Evolutionary conservation across 2,329 filamentous ascomycete species (phyloP), one percentile per base, ranked within the genome.

Genomic region (Phyllosticta citribraziliensis): DNA sequence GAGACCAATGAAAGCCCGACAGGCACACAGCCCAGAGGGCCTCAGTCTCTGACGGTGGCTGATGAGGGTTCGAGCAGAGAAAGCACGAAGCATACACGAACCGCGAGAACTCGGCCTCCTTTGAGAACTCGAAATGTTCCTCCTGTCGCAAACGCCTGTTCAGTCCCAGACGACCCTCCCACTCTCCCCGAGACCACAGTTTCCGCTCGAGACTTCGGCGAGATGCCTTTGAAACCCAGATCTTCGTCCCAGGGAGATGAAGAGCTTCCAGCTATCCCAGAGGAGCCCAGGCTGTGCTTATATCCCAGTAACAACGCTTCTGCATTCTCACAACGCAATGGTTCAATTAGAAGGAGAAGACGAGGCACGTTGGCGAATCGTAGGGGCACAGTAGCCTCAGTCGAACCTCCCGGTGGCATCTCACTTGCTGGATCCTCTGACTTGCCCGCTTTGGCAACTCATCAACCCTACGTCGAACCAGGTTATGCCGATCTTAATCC

Each of bases 401-500:
- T 55, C 22, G 25, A n/a, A 27, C 52, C 58, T 12, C 58, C 58
- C 1, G 55, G 52, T 9, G 60, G 60, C 14, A 57, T 62, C 22
- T 57, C 55, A 20, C 55, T 62, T 8, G 60, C 60, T 22, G 60
- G 60, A 2, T 51, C 60, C 14, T 50, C 60, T 9, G 60, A 62
- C 10, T 10, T 20, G 27, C 33, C 55, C 8, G 55, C 33, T 8
- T 14, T 56, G 10, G 50, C 57, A 22, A 33, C 55, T 14, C 20
- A 62, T 24, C 60, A 55, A 17, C 60, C 60, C 20, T 62, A 69
- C 50, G 75, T 83, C n/a, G 78, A 81, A 47, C 79, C 80, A n/a
- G 79, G 79, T 2, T 82, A 83, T 63, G 72, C 74, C 11, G 73
- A 79, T 11, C 71, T 83, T 3, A 83, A 84, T 57, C 81, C 81